Percentiles rank a stretch among this genome's conserved stretches.
phyloP scores from a whole-genome alignment of 139 green algal species.

The Trebouxia sp. region DNA sequence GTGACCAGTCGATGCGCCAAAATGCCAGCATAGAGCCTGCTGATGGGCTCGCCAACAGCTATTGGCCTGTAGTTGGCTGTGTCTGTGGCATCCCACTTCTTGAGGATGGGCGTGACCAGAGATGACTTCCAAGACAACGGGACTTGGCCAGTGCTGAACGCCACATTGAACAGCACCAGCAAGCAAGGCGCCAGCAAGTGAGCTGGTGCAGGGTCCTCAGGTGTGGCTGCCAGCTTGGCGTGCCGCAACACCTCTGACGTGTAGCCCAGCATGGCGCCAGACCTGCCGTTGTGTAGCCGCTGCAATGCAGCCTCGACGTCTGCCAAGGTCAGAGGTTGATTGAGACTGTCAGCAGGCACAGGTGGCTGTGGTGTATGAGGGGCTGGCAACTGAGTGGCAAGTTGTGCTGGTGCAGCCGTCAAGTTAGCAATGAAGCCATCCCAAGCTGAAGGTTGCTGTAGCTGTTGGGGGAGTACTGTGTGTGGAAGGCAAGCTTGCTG shows the following conservation, averaged over 20 bases:
- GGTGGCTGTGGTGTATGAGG: neutral
- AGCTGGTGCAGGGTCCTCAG: neutral
- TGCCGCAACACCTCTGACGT: neutral
- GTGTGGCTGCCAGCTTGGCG: neutral
- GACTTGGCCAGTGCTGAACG: neutral
- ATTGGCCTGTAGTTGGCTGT: constrained; percentile 21
- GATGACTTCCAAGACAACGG: constrained; percentile 14
- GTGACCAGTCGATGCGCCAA: neutral
- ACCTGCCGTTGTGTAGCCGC: neutral
- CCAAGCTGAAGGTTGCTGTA: neutral
- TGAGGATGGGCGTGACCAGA: neutral
- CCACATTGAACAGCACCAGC: constrained; percentile 6
- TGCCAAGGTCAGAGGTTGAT: neutral
- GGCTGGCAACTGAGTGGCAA: neutral
- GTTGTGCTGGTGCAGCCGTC: neutral
- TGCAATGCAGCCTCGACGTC: neutral
- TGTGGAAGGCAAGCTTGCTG: too few relatives aligned
- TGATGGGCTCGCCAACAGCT: neutral
- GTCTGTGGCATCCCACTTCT: neutral
- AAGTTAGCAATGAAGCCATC: constrained; percentile 19
- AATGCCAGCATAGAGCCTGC: constrained; percentile 4
- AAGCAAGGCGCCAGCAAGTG: neutral
- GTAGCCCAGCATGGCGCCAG: neutral
- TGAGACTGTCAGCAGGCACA: neutral
- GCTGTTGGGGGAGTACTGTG: too few relatives aligned